Base-by-base conservation (phyloP, 139 green algal genomes). In the Coelastrella sp. region DNA sequence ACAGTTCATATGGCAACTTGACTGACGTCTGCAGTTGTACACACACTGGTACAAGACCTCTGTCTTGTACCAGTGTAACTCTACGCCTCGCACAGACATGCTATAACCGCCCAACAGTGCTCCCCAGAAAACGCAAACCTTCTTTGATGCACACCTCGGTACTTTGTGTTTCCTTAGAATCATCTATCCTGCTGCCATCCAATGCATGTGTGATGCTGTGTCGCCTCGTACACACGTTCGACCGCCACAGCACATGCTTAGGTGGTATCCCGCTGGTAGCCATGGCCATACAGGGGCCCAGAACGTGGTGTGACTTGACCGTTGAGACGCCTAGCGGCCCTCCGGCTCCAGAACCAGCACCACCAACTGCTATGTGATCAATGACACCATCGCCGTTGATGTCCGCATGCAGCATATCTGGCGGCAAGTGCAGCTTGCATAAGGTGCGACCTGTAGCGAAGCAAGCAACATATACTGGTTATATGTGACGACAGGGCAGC, bases 341-440 rank as follows among this genome's bases (percentile, higher is more conserved):
- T 16, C 59, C 74, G 14, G 80, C 86, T 57, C 73, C 64, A 77
- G 80, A 10, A n/a, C 64, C 73, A 20, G 47, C 68, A 47, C 65
- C 23, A 6, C 83, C 73, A 19, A 91, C 80, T 7, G 77, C 91
- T 6, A 99, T 92, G 91, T 99, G 97, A 87, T 99, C 98, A 7
- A 99, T 92, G 8, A 99, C 95, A 3, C 98, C 98, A 89, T 99
- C 98, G 4, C 97, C 97, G 86, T 99, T 98, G 17, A 99, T 85
- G 93, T 99, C 98, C 0, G 92, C 95, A 58, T 99, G 98, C 80
- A 99, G 94, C n/a, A 94, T 94, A 22, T 91, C 73, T 8, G 90
- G 64, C 7, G 94, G 90, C 79, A 99, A 92, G 87, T 97, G 95
- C 77, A 99, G 95, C 93, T 96, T 95, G 92, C 96, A 99, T 47